Evolutionary conservation across 768 basidiomycete genomes (phyloP).

Genomic region (Leccinum broughii): DNA sequence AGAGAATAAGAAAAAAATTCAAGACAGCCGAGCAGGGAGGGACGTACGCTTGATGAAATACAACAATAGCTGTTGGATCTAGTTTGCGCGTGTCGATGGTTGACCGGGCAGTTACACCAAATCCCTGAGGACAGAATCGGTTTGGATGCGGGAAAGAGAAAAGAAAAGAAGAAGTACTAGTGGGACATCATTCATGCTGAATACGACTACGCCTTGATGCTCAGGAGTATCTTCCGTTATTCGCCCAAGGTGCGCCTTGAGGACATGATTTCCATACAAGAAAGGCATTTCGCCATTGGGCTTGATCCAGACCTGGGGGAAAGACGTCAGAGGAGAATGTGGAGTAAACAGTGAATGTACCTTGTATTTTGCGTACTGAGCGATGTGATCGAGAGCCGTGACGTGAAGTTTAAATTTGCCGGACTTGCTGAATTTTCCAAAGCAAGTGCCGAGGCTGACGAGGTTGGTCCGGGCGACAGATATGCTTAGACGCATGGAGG

Average conservation of each 20-base stretch:
- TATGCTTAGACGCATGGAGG: constrained; percentile 89
- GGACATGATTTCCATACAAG: constrained; percentile 96
- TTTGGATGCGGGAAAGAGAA: constrained; percentile 8
- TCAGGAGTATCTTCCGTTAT: constrained; percentile 99
- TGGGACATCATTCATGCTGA: constrained; percentile 93
- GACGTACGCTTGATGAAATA: constrained; percentile 93
- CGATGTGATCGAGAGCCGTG: constrained; percentile 88
- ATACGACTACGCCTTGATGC: constrained; percentile 97
- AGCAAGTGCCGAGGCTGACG: constrained; percentile 91
- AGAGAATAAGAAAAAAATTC: constrained; percentile 8
- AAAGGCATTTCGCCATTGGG: constrained; percentile 99
- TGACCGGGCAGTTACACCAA: constrained; percentile 95
- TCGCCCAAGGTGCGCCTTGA: constrained; percentile 97
- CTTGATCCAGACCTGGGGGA: constrained; percentile 91
- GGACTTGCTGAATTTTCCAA: constrained; percentile 96
- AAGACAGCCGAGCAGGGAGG: not conserved
- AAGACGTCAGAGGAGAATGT: not conserved
- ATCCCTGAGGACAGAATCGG: constrained; percentile 59
- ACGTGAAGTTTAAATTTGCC: constrained; percentile 98
- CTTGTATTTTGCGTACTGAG: constrained; percentile 98
- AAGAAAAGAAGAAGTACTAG: constrained; percentile 50
- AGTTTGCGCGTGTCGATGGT: constrained; percentile 96
- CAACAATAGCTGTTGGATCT: constrained; percentile 95
- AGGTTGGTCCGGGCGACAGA: constrained; percentile 92
- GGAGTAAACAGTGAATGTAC: constrained; percentile 42